Conservation (phyloP, 306 rosid genomes). For the Quercus glauca region DNA sequence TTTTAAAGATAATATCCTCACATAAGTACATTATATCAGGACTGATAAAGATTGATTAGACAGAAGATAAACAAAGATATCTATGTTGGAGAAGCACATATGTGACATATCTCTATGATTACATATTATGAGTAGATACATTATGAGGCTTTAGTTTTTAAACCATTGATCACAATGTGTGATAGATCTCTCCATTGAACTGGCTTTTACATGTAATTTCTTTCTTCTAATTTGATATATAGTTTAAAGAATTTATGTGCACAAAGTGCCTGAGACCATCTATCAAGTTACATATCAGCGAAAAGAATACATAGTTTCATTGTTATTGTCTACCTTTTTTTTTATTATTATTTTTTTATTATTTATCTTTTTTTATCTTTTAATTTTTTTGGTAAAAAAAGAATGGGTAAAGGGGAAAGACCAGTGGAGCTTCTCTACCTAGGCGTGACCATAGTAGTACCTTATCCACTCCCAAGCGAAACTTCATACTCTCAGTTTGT, state of each 20-base stretch:
- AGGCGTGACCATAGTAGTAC: too few species aligned
- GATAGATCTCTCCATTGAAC: background rate
- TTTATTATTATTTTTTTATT: too few species aligned
- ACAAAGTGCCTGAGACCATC: background rate
- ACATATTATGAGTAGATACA: background rate
- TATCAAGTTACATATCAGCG: background rate
- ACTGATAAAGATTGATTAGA: background rate
- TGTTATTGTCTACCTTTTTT: background rate
- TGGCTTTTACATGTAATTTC: background rate
- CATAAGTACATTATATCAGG: background rate
- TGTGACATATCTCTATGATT: too few species aligned
- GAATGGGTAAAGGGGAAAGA: too few species aligned
- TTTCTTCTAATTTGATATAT: background rate
- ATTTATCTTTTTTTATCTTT: too few species aligned
- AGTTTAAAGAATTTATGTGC: background rate
- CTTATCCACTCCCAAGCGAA: too few species aligned
- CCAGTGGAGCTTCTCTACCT: too few species aligned
- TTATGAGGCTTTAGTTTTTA: background rate
- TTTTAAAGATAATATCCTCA: background rate
- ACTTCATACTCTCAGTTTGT: too few species aligned
- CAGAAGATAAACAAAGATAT: too few species aligned
- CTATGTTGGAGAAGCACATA: too few species aligned
- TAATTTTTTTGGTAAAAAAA: too few species aligned
- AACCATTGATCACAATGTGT: background rate
- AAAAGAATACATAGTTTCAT: background rate